phyloP scores from a whole-genome alignment of 2,329 filamentous ascomycete species.

The Aspergillus chevalieri region DNA sequence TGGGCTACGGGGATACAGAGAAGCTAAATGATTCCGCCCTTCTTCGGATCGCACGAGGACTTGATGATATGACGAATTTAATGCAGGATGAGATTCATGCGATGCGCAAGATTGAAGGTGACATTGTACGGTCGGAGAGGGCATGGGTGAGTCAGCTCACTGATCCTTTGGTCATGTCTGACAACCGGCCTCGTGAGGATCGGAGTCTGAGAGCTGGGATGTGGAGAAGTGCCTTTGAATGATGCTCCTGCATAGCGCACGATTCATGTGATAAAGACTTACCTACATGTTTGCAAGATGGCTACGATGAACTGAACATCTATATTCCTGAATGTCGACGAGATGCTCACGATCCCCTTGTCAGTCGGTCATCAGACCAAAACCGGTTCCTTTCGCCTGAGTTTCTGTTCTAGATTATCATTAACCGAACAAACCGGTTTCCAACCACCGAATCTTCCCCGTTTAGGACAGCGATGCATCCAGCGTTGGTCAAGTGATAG shows the following conservation, averaged over 20 bases:
- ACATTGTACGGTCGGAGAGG: conserved; percentile 30
- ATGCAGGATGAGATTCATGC: conserved; percentile 34
- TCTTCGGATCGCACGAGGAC: conserved; percentile 20
- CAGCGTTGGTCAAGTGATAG: no score
- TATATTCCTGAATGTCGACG: not conserved
- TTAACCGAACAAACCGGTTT: no score
- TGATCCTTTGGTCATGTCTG: conserved; percentile 14
- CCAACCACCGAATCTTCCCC: no score
- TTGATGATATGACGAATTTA: conserved; percentile 24
- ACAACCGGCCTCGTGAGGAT: conserved; percentile 6
- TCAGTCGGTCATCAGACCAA: no score
- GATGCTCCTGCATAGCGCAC: not conserved
- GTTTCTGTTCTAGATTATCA: no score
- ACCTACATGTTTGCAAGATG: not conserved
- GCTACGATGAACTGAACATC: not conserved
- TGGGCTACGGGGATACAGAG: conserved; percentile 21
- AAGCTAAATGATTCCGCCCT: conserved; percentile 26
- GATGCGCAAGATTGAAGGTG: conserved; percentile 31
- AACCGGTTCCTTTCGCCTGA: no score
- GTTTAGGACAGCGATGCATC: no score
- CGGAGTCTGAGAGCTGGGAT: conserved; percentile 16
- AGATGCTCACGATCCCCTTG: no score
- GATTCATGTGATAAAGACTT: no score
- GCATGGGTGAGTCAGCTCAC: conserved; percentile 26
- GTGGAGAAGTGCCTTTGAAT: conserved; percentile 16